Conservation (phyloP, 1,284 basidiomycete genomes). For the Violaceomyces palustris region DNA sequence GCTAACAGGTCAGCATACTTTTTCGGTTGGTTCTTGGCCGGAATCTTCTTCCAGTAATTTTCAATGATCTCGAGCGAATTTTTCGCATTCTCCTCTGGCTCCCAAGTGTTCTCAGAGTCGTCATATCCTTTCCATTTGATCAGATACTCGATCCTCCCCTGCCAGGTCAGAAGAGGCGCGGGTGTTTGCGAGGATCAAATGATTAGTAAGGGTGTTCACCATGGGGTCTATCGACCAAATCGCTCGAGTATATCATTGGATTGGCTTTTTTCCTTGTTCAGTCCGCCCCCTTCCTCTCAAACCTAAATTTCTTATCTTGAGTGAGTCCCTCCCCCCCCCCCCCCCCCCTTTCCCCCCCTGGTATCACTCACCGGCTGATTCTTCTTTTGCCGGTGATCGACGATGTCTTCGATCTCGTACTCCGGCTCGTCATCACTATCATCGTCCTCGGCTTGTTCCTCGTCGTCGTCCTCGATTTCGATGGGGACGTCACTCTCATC, state of each 20-base stretch:
- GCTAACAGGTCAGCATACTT: too few species aligned
- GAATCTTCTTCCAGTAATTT: conserved; percentile 28
- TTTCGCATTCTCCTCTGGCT: conserved; percentile 18
- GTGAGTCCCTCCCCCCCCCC: too few species aligned
- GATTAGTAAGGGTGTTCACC: too few species aligned
- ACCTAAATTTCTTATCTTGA: too few species aligned
- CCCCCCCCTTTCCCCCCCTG: too few species aligned
- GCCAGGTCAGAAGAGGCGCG: too few species aligned
- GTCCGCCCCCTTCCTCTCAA: too few species aligned
- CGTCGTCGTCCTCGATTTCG: conserved; percentile 9
- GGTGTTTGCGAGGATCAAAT: too few species aligned
- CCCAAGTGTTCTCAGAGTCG: conserved; percentile 31
- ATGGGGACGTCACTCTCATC: too few species aligned
- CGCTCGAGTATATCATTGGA: too few species aligned
- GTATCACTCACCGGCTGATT: conserved; percentile 7
- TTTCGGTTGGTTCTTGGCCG: conserved; percentile 21
- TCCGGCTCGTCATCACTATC: conserved; percentile 11
- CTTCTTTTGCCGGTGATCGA: conserved; percentile 9
- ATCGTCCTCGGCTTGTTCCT: conserved; percentile 11
- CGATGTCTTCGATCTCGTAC: conserved; percentile 25
- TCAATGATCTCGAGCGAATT: conserved; percentile 8
- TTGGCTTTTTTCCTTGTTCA: too few species aligned
- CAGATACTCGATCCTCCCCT: conserved; percentile 18
- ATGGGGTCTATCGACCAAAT: too few species aligned
- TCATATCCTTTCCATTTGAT: conserved; percentile 35